These are phyloP conservation scores for Flaveria floridana DNA, from an alignment of 140 eudicot species.

Conservation along the genomic window DNA sequence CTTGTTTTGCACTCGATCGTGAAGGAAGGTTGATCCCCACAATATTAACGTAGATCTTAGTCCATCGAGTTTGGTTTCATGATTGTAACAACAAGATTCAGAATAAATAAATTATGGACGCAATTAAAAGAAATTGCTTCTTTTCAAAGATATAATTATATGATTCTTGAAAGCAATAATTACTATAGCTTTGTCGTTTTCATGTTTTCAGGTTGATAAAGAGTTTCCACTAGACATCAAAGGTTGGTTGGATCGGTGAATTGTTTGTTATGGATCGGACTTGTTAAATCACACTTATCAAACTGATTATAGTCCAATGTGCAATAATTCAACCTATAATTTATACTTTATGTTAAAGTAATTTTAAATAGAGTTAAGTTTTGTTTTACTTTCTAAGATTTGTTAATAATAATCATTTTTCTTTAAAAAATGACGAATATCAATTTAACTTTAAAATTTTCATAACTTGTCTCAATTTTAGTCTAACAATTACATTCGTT, in stretches of 20 bases:
- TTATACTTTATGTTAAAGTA: not conserved
- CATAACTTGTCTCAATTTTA: no score
- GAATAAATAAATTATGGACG: not conserved
- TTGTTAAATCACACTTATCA: not conserved
- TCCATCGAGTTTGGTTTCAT: constrained; percentile 7
- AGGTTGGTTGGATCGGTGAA: not conserved
- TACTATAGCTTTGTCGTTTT: not conserved
- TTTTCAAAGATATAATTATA: not conserved
- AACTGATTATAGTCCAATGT: not conserved
- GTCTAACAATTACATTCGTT: no score
- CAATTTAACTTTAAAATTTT: no score
- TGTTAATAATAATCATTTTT: no score
- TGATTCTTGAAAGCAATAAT: not conserved
- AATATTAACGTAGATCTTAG: not conserved
- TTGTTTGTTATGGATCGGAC: not conserved
- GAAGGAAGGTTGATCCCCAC: not conserved
- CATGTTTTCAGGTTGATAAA: not conserved
- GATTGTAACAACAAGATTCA: not conserved
- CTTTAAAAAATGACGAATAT: no score
- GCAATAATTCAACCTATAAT: not conserved
- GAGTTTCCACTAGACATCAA: not conserved
- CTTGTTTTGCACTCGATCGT: constrained; percentile 4
- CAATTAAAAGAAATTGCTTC: not conserved
- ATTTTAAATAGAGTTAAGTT: no score
- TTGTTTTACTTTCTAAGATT: fast-evolving